These are phyloP conservation scores for Dioszegia hungarica DNA, from an alignment of 768 basidiomycete genomes.

Conservation along the genomic window DNA sequence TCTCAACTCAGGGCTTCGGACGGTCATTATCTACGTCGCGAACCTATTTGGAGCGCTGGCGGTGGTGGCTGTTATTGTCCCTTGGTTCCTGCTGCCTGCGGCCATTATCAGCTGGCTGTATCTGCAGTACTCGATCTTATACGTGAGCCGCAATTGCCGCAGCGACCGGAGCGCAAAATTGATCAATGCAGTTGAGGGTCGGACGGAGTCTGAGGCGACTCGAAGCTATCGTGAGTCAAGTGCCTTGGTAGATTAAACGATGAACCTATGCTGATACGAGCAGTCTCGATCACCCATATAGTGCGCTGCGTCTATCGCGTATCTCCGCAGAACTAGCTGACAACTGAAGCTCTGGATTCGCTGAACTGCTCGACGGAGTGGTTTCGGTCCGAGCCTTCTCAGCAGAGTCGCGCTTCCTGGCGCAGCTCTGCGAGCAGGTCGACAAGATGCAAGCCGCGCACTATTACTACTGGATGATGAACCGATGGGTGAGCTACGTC, in stretches of 20 bases:
- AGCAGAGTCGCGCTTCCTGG: constrained; percentile 70
- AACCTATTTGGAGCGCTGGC: constrained; percentile 67
- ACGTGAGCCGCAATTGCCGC: constrained; percentile 15
- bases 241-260: constrained; percentile 55
- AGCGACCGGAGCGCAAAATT: too few species aligned
- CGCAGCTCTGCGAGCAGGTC: constrained; percentile 62
- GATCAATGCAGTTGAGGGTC: constrained; percentile 55
- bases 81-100: constrained; percentile 75
- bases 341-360: constrained; percentile 35
- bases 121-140: constrained; percentile 58
- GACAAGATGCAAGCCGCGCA: constrained; percentile 57
- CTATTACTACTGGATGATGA: constrained; percentile 64
- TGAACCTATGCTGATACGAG: constrained; percentile 31
- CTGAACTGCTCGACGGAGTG: constrained; percentile 69
- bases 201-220: constrained; percentile 81
- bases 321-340: not conserved
- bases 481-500: constrained; percentile 38
- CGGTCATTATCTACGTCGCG: constrained; percentile 72
- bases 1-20: constrained; percentile 55
- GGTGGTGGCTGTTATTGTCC: constrained; percentile 59
- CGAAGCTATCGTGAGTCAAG: constrained; percentile 81
- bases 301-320: constrained; percentile 2
- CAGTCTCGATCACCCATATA: constrained; percentile 38
- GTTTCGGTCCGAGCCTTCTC: constrained; percentile 92
- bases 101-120: constrained; percentile 68